Evolutionary conservation across 2,329 filamentous ascomycete species (phyloP).

Genomic region (Fusarium redolens): DNA sequence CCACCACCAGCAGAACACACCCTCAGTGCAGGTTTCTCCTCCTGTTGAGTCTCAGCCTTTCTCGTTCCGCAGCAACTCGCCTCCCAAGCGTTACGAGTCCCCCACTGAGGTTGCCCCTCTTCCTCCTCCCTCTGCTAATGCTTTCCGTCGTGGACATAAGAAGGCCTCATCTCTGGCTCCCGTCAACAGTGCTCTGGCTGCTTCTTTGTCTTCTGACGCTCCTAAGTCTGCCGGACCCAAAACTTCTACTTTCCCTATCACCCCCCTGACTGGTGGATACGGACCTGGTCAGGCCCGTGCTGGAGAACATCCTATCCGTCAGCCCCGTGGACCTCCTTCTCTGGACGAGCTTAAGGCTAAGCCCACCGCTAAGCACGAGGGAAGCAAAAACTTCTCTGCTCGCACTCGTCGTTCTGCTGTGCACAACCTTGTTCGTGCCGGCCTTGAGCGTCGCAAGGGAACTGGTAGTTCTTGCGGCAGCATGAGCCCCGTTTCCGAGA

Average conservation of each 20-base stretch:
- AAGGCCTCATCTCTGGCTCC: constrained; percentile 83
- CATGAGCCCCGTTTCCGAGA: constrained; percentile 91
- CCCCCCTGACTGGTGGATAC: constrained; percentile 85
- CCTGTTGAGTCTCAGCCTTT: constrained; percentile 70
- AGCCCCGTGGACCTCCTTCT: constrained; percentile 90
- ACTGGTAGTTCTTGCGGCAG: constrained; percentile 78
- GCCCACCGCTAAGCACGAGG: constrained; percentile 92
- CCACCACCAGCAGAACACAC: constrained; percentile 64
- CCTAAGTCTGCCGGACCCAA: constrained; percentile 77
- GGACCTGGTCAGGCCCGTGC: constrained; percentile 92
- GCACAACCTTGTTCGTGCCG: constrained; percentile 89
- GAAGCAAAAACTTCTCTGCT: constrained; percentile 96
- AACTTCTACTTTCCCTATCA: constrained; percentile 81
- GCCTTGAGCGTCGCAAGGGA: constrained; percentile 84
- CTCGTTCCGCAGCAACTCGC: constrained; percentile 71
- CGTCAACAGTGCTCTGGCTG: constrained; percentile 62
- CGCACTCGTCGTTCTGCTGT: constrained; percentile 93
- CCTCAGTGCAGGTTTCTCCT: constrained; percentile 85
- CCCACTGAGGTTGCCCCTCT: constrained; percentile 77
- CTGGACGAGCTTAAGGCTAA: constrained; percentile 91
- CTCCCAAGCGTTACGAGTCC: constrained; percentile 74
- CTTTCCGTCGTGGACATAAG: constrained; percentile 93
- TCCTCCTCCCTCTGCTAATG: constrained; percentile 88
- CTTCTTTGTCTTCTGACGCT: constrained; percentile 55
- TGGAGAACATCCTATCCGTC: constrained; percentile 92